These are phyloP conservation scores for Cladosporium oxysporum DNA, from an alignment of 2,329 filamentous ascomycete species.

Conservation along the genomic window DNA sequence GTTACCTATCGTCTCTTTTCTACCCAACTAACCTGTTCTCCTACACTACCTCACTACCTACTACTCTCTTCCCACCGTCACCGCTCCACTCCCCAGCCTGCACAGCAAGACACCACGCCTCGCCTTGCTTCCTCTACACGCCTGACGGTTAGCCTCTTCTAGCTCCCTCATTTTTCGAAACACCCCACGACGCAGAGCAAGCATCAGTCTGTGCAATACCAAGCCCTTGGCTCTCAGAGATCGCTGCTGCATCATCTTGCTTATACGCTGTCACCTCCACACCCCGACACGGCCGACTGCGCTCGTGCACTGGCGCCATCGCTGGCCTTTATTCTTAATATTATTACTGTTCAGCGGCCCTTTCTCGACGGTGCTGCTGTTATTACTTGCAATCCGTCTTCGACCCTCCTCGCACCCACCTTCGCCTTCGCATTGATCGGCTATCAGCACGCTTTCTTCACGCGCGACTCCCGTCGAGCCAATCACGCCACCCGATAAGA, in stretches of 20 bases:
- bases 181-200: constrained; percentile 1
- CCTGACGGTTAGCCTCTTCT: neutral
- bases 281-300: constrained; percentile 8
- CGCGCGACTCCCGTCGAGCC: neutral
- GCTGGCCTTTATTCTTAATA: neutral
- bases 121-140: neutral
- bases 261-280: constrained; percentile 6
- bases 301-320: constrained; percentile 5
- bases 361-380: neutral
- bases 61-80: neutral
- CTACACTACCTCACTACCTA: neutral
- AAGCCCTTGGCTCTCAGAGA: constrained; percentile 15
- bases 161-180: neutral
- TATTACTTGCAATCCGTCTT: neutral
- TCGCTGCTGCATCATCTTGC: constrained; percentile 20
- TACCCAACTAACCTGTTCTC: neutral
- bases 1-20: neutral
- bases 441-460: constrained; percentile 1
- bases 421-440: neutral
- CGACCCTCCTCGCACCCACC: neutral
- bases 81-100: neutral
- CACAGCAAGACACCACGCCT: neutral
- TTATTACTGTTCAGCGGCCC: neutral
- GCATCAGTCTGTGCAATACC: constrained; percentile 9
- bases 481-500: constrained; percentile 19